phyloP scores from a whole-genome alignment of 2,329 filamentous ascomycete species.

The Talaromyces sp. region DNA sequence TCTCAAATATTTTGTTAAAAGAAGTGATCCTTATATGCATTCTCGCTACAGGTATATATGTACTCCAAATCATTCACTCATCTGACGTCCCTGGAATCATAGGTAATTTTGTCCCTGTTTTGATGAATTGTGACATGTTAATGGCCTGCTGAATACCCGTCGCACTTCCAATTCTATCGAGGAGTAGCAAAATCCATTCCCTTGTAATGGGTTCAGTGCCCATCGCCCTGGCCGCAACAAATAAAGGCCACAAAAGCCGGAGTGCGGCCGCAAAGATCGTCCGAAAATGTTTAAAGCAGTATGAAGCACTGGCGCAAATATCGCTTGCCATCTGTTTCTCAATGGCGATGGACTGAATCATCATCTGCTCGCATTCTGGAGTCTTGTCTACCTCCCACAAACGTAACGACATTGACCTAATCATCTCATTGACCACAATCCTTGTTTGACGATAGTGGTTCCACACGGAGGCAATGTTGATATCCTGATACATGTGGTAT shows the following conservation, averaged over 20 bases:
- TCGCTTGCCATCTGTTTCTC: not conserved
- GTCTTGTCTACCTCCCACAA: not conserved
- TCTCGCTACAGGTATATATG: not conserved
- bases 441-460: constrained; percentile 19
- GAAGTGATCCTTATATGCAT: not conserved
- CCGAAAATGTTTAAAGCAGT: constrained; percentile 11
- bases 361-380: not conserved
- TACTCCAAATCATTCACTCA: not conserved
- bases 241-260: constrained; percentile 16
- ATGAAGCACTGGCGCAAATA: not conserved
- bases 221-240: constrained; percentile 11
- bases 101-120: not conserved
- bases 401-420: not conserved
- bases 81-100: not conserved
- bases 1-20: no score
- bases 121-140: not conserved
- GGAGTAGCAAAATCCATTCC: not conserved
- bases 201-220: not conserved
- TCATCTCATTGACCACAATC: constrained; percentile 13
- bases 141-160: not conserved
- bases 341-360: not conserved
- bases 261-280: constrained; percentile 6
- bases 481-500: constrained; percentile 17
- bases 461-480: constrained; percentile 16
- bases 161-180: not conserved